Conservation (phyloP, 768 basidiomycete genomes). For the Mycena galericulata region DNA sequence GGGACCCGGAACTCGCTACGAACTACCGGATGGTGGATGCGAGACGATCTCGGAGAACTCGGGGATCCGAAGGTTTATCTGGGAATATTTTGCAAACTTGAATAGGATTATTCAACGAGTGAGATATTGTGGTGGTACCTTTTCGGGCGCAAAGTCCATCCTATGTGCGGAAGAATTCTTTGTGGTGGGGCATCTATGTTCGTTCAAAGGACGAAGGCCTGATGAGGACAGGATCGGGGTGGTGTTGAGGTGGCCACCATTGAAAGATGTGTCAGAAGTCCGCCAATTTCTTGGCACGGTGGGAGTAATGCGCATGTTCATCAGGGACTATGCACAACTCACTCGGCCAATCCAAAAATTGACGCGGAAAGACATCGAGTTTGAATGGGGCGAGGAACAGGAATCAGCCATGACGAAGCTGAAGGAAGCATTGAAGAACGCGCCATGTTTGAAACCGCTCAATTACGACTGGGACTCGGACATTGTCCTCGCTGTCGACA, state of each 20-base stretch:
- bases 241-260: constrained; percentile 37
- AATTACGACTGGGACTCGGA: constrained; percentile 41
- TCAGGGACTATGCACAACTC: constrained; percentile 35
- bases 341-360: constrained; percentile 29
- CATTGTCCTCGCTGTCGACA: constrained; percentile 47
- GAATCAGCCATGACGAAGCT: constrained; percentile 37
- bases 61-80: constrained; percentile 35
- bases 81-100: constrained; percentile 31
- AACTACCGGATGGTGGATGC: constrained; percentile 29
- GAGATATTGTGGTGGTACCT: constrained; percentile 30
- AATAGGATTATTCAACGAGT: constrained; percentile 21
- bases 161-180: constrained; percentile 48
- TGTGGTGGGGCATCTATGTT: constrained; percentile 52
- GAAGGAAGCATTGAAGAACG: constrained; percentile 23
- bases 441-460: constrained; percentile 44
- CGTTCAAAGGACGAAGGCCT: constrained; percentile 44
- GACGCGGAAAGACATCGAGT: constrained; percentile 28
- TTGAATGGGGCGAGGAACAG: constrained; percentile 45
- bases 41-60: constrained; percentile 37
- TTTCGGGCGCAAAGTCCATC: constrained; percentile 43
- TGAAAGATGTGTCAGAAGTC: constrained; percentile 30
- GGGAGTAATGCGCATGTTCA: constrained; percentile 34
- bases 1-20: constrained; percentile 39
- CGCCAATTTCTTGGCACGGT: constrained; percentile 46
- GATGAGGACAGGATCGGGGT: constrained; percentile 42